phyloP scores from a whole-genome alignment of 805 yeast genomes.

The Osmozyma mogii region DNA sequence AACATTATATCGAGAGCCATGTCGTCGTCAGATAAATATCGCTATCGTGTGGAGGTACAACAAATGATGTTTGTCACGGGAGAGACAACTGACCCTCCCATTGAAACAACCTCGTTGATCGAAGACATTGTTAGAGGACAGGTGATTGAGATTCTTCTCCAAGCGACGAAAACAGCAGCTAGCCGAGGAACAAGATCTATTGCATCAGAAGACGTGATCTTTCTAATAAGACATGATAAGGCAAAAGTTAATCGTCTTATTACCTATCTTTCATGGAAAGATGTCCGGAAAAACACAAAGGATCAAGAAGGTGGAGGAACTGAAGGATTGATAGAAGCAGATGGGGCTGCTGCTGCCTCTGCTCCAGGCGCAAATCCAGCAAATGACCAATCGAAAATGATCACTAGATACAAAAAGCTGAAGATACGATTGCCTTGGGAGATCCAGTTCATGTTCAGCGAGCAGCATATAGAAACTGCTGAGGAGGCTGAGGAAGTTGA shows the following conservation, averaged over 20 bases:
- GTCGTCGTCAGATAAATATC: constrained; percentile 56
- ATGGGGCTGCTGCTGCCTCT: constrained; percentile 37
- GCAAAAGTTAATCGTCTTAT: constrained; percentile 89
- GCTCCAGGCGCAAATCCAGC: constrained; percentile 26
- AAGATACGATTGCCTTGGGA: constrained; percentile 93
- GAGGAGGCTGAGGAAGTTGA: constrained; percentile 57
- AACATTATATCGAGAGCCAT: too few species aligned
- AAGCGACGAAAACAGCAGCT: constrained; percentile 71
- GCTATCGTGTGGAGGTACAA: constrained; percentile 88
- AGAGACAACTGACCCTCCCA: constrained; percentile 89
- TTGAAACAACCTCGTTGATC: constrained; percentile 83
- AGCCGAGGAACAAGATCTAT: constrained; percentile 76
- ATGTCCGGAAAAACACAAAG: constrained; percentile 73
- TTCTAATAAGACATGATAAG: constrained; percentile 82
- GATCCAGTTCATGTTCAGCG: constrained; percentile 84
- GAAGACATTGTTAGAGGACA: constrained; percentile 95
- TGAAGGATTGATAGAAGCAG: constrained; percentile 43
- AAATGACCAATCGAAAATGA: constrained; percentile 34
- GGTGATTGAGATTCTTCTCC: constrained; percentile 76
- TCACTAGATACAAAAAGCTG: constrained; percentile 55
- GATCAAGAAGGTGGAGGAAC: constrained; percentile 49
- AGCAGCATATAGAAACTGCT: constrained; percentile 72
- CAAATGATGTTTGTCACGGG: constrained; percentile 98
- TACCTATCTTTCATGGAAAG: constrained; percentile 94
- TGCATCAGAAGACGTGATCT: constrained; percentile 88